These are phyloP conservation scores for Saitoella complicata DNA, from an alignment of 805 yeast species.

Conservation along the genomic window DNA sequence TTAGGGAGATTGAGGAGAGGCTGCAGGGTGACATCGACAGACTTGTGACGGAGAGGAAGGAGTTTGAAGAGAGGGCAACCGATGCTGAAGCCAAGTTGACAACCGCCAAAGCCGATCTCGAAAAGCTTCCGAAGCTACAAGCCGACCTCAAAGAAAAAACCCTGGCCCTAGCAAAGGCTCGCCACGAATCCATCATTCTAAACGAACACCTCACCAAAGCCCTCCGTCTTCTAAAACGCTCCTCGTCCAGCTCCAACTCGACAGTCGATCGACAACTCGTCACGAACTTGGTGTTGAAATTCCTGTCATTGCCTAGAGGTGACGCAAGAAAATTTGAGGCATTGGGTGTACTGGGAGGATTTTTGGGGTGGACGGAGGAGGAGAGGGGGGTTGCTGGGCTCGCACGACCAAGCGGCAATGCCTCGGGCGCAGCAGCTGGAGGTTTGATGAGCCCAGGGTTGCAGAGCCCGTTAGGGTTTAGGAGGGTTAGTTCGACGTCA, in stretches of 20 bases:
- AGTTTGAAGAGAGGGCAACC: constrained; percentile 20
- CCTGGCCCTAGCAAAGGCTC: constrained; percentile 67
- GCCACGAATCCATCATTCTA: constrained; percentile 85
- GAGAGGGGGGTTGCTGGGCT: neutral
- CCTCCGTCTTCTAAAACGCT: constrained; percentile 62
- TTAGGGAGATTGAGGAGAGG: constrained; percentile 22
- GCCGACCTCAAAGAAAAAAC: constrained; percentile 52
- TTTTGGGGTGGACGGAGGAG: constrained; percentile 77
- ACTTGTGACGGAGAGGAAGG: constrained; percentile 7
- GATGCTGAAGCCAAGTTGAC: constrained; percentile 7
- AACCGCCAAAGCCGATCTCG: constrained; percentile 12
- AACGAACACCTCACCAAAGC: constrained; percentile 96
- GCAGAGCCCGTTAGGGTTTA: too few relatives aligned
- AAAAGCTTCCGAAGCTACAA: constrained; percentile 26
- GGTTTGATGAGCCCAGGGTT: too few relatives aligned
- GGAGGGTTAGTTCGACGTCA: too few relatives aligned
- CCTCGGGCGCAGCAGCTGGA: too few relatives aligned
- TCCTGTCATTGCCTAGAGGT: constrained; percentile 74
- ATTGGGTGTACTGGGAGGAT: constrained; percentile 62
- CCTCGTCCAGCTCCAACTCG: constrained; percentile 24
- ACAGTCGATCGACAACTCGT: constrained; percentile 46
- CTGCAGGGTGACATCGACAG: constrained; percentile 11
- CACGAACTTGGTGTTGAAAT: constrained; percentile 71
- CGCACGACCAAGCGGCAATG: constrained; percentile 2
- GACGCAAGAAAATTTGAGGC: constrained; percentile 93